A percentile compares a stretch with the other conserved stretches of the same genome.
Evolutionary conservation across 2,329 filamentous ascomycete species (phyloP).

Genomic region (Calonectria leucothoes): DNA sequence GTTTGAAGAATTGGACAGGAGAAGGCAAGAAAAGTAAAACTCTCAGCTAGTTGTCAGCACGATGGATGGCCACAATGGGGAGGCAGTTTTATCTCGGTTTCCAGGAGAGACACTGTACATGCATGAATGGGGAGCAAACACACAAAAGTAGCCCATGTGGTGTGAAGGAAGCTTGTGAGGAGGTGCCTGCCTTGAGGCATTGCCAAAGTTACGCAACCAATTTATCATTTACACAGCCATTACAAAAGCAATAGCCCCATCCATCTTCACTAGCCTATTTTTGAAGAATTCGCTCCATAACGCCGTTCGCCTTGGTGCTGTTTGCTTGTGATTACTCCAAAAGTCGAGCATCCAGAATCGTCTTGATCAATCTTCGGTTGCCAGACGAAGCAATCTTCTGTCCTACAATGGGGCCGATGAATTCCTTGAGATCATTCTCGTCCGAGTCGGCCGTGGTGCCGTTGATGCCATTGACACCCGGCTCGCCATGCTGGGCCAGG

Average conservation of each 20-base stretch:
- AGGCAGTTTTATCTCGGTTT: too few relatives aligned
- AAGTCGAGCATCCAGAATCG: slow-evolving; percentile 66
- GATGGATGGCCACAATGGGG: too few relatives aligned
- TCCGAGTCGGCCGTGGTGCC: slow-evolving; percentile 52
- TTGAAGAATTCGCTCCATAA: slow-evolving; percentile 31
- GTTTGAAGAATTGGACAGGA: too few relatives aligned
- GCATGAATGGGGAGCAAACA: not conserved
- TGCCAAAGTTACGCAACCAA: slow-evolving; percentile 22
- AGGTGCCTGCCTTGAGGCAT: slow-evolving; percentile 21
- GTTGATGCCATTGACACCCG: slow-evolving; percentile 54
- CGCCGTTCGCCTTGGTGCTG: slow-evolving; percentile 40
- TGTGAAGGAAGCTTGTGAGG: slow-evolving; percentile 19
- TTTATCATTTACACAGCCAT: slow-evolving; percentile 20
- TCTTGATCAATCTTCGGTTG: slow-evolving; percentile 60
- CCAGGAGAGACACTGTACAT: not conserved
- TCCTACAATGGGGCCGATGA: slow-evolving; percentile 67
- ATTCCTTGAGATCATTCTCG: slow-evolving; percentile 61
- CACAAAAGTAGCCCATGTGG: not conserved
- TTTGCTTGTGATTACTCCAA: slow-evolving; percentile 53
- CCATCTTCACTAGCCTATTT: slow-evolving; percentile 8
- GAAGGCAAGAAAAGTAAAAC: too few relatives aligned
- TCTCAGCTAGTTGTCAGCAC: too few relatives aligned
- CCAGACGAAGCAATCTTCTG: slow-evolving; percentile 58
- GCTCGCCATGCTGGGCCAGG: slow-evolving; percentile 50
- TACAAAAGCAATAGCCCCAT: not conserved